Base-by-base conservation (phyloP, 2,329 filamentous ascomycete genomes). In the Sporothrix mexicana region DNA sequence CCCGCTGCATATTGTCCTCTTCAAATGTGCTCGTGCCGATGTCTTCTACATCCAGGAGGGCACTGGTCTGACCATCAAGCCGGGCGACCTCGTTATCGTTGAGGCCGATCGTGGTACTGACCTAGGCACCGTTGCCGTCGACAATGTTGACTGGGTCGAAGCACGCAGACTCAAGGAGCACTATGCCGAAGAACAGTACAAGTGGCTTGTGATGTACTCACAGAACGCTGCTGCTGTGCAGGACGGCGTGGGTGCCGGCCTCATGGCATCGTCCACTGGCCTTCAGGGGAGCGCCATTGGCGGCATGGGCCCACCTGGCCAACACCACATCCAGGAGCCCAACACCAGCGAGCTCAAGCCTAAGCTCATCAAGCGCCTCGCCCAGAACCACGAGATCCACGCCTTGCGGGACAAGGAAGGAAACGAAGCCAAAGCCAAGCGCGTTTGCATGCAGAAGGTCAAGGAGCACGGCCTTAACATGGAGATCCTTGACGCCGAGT, bases 161-260 rank as follows among this genome's bases (percentile, higher is more conserved):
- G 96, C 96, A 9, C 95, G 96, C 78, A 92, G 96, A 66, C 84
- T 94, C 76, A 97, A 98, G 81, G 93, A 97, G 77, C 91, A 96
- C 77, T 97, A 95, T 76, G 93, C 93, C 1, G 94, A 98, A 80
- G 94, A 98, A 80, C 96, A 99, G 80, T 98, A 97, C 83, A 95
- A 94, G 79, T 98, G 95, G 93, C 87, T 99, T 70, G 97, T 98
- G 92, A 96, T 98, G 93, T 99, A 98, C 81, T 97, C 94, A 0
- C 91, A 94, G 80, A 93, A 90, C 79, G 93, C 89, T 8, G 88
- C 87, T 49, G 87, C 86, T 25, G 87, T 86, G 25, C 86, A 90
- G 72, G 90, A 91, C 74, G 87, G 88, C 30, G 83, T 87, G 7
- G 86, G 88, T 49, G 86, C 87, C 69, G 90, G 91, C 41, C 84